Conservation (phyloP, 805 yeast species). For the Candida ficus region DNA sequence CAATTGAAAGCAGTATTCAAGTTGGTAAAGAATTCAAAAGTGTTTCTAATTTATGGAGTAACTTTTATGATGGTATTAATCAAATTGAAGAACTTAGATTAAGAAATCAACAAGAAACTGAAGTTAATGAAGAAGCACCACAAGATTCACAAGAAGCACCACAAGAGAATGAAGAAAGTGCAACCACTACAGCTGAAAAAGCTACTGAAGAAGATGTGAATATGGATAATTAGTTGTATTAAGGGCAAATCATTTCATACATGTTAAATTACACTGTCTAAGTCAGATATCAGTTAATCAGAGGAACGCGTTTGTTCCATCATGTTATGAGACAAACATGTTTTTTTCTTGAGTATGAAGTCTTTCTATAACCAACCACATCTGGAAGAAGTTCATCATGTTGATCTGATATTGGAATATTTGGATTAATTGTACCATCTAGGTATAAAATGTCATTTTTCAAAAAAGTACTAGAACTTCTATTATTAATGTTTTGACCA, state of each 20-base stretch:
- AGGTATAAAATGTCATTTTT: background rate
- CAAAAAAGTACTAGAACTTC: background rate
- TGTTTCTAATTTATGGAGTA: slow-evolving; percentile 65
- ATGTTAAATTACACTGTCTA: too few species aligned
- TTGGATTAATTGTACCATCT: background rate
- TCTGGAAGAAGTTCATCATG: background rate
- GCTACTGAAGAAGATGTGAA: background rate
- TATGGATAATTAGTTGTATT: background rate
- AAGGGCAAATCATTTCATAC: too few species aligned
- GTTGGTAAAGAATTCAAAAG: slow-evolving; percentile 75
- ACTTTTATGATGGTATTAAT: slow-evolving; percentile 52
- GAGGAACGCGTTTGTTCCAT: too few species aligned
- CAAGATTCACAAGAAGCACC: too few species aligned
- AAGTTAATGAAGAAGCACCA: too few species aligned
- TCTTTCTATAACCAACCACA: slow-evolving; percentile 4
- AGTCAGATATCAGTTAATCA: too few species aligned
- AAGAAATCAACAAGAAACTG: background rate
- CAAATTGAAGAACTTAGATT: slow-evolving; percentile 24
- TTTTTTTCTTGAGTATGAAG: slow-evolving; percentile 8
- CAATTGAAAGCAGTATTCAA: slow-evolving; percentile 60
- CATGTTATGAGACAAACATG: slow-evolving; percentile 5
- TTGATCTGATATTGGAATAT: background rate
- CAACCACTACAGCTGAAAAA: background rate
- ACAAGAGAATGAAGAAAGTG: background rate
- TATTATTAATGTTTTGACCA: slow-evolving; percentile 1